Evolutionary conservation across 805 yeast species (phyloP).

Genomic region (Yamadazyma insecticola): DNA sequence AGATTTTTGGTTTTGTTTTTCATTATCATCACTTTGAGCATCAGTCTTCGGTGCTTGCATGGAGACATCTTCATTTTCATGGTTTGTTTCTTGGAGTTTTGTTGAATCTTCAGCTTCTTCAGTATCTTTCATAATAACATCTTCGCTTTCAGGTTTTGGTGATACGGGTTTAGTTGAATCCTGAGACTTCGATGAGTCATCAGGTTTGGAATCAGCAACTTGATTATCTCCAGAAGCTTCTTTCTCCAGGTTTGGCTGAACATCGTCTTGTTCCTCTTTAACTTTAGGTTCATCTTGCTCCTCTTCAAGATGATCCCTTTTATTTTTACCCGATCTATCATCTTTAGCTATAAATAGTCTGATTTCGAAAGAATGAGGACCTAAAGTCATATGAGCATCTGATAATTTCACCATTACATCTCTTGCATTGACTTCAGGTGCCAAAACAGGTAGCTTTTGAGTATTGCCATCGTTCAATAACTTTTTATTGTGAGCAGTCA

Average conservation of each 20-base stretch:
- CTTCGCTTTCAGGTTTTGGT: no score
- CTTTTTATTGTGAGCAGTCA: conserved; percentile 50
- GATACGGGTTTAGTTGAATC: no score
- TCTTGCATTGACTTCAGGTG: conserved; percentile 50
- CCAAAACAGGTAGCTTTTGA: conserved; percentile 31
- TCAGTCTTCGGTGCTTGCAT: no score
- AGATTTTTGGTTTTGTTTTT: no score
- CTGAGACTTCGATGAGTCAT: no score
- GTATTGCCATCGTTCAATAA: conserved; percentile 11
- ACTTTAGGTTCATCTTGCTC: conserved; percentile 6
- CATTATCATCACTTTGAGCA: no score
- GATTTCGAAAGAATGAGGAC: conserved; percentile 79
- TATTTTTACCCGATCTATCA: conserved; percentile 55
- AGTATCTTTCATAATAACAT: no score
- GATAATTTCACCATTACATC: conserved; percentile 88
- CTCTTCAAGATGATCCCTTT: conserved; percentile 6
- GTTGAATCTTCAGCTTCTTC: no score
- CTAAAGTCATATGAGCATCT: conserved; percentile 67
- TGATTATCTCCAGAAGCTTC: not conserved
- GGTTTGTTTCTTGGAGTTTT: no score
- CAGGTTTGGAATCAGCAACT: no score
- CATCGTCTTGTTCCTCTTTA: conserved; percentile 18
- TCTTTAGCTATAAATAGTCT: conserved; percentile 82
- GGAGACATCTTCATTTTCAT: no score
- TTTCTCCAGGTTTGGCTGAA: conserved; percentile 4